Evolutionary conservation across 257 asterid genomes (phyloP), one percentile per base, ranked within the genome.

Genomic region (Misopates orontium): DNA sequence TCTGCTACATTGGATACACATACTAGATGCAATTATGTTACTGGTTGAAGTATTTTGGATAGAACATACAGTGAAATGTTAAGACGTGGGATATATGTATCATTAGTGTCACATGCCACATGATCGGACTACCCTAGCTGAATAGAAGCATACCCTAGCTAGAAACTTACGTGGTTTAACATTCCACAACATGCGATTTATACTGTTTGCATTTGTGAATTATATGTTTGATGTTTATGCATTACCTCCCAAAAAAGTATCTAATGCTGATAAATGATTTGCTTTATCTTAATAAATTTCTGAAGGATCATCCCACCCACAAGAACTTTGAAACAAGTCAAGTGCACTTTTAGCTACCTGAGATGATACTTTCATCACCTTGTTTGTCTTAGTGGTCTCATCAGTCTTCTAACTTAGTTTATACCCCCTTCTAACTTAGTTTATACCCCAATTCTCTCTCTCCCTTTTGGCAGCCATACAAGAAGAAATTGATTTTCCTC

Each of bases 391-490:
- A 11, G 16, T 23, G 10, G 21, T 23, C 67, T 36, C 15, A 6
- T 2, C 16, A 63, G n/a, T 49, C 24, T 66, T 47, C 6, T 13
- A 42, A 20, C 63, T 63, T 32, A 49, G 48, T 56, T 53, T 61
- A 17, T 24, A 3, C 41, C 47, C n/a, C 17, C n/a, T n/a, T n/a
- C n/a, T n/a, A n/a, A n/a, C n/a, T n/a, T 32, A 49, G 48, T 56
- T 53, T 61, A 17, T 24, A 3, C 41, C 47, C n/a, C 17, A 31
- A 44, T 67, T 18, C 50, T 60, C 17, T 9, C 11, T 44, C 65
- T 28, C 28, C 45, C 58, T 56, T 50, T 69, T 61, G 55, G 53
- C 85, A 76, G 80, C 77, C 69, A 62, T 72, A 51, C 66, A 32
- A 16, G 64, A 66, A 15, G 79, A 70, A 52, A 62, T 67, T 10